Conservation (phyloP, 805 yeast genomes). For the Wickerhamomyces pijperi region DNA sequence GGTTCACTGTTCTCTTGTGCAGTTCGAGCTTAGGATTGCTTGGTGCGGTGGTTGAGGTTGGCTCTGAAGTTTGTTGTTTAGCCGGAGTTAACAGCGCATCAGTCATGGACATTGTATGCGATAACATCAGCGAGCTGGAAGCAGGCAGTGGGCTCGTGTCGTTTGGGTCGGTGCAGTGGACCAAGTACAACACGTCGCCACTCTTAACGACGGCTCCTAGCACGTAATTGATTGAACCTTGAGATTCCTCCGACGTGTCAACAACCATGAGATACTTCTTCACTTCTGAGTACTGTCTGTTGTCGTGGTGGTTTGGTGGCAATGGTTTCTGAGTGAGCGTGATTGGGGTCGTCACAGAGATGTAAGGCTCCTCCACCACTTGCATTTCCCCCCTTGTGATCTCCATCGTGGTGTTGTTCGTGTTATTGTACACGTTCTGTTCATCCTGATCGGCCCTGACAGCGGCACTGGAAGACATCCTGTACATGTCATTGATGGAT, state of each 20-base stretch:
- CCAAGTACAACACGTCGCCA: conserved; percentile 67
- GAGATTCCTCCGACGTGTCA: conserved; percentile 76
- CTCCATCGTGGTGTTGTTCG: conserved; percentile 18
- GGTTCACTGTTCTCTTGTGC: background rate
- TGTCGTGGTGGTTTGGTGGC: conserved; percentile 47
- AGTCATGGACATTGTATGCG: conserved; percentile 14
- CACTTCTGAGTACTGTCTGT: conserved; percentile 15
- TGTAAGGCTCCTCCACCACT: background rate
- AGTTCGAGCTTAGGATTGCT: too few relatives aligned
- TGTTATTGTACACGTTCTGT: conserved; percentile 21
- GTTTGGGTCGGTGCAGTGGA: conserved; percentile 28
- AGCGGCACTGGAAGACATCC: conserved; percentile 20
- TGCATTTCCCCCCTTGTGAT: conserved; percentile 23
- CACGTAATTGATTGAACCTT: conserved; percentile 79
- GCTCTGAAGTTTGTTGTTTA: background rate
- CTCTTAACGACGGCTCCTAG: conserved; percentile 77
- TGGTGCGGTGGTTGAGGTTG: too few relatives aligned
- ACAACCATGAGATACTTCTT: conserved; percentile 66
- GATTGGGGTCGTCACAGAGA: background rate
- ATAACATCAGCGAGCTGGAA: too few relatives aligned
- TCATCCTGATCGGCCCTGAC: conserved; percentile 39
- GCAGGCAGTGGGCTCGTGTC: conserved; percentile 19
- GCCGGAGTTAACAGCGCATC: conserved; percentile 13
- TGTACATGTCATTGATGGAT: conserved; percentile 24
- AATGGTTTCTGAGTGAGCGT: conserved; percentile 31